These are phyloP conservation scores for Aspergillus indologenus DNA, from an alignment of 495 filamentous ascomycete species.

Conservation along the genomic window DNA sequence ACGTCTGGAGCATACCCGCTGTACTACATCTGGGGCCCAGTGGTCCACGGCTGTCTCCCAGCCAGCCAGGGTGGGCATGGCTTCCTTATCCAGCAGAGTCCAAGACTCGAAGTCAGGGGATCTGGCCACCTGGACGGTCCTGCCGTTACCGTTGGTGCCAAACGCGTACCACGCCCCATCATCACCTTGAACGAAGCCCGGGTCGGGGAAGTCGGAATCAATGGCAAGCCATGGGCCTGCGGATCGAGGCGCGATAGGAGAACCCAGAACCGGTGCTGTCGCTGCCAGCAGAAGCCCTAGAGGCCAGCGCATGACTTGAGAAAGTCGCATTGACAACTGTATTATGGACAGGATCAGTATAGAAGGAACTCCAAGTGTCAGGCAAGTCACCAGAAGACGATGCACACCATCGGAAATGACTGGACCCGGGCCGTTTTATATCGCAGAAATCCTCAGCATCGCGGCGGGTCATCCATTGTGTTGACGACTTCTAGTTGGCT, in stretches of 20 bases:
- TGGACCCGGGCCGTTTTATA: not conserved
- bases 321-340: slow-evolving; percentile 9
- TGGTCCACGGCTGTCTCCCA: slow-evolving; percentile 20
- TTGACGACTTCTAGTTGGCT: slow-evolving; percentile 5
- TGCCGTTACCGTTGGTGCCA: slow-evolving; percentile 35
- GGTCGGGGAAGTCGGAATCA: slow-evolving; percentile 38
- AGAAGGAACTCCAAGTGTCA: too few relatives aligned
- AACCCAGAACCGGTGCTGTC: slow-evolving; percentile 6
- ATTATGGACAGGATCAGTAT: too few relatives aligned
- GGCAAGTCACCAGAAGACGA: too few relatives aligned
- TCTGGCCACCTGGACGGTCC: slow-evolving; percentile 34
- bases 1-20: slow-evolving; percentile 26
- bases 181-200: slow-evolving; percentile 30
- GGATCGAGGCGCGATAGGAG: slow-evolving; percentile 12
- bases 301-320: slow-evolving; percentile 5
- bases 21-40: slow-evolving; percentile 43
- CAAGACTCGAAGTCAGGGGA: slow-evolving; percentile 36
- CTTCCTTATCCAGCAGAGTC: slow-evolving; percentile 37
- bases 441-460: not conserved
- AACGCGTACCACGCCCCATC: slow-evolving; percentile 42
- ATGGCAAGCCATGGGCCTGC: slow-evolving; percentile 29
- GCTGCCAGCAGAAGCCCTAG: slow-evolving; percentile 4
- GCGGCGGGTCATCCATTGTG: not conserved
- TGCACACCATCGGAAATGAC: too few relatives aligned
- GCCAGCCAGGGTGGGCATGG: slow-evolving; percentile 34